A percentile compares a stretch with the other conserved stretches of the same genome.
Conservation (phyloP, 1,139 yeast genomes). For the Ogataea hybrid region DNA sequence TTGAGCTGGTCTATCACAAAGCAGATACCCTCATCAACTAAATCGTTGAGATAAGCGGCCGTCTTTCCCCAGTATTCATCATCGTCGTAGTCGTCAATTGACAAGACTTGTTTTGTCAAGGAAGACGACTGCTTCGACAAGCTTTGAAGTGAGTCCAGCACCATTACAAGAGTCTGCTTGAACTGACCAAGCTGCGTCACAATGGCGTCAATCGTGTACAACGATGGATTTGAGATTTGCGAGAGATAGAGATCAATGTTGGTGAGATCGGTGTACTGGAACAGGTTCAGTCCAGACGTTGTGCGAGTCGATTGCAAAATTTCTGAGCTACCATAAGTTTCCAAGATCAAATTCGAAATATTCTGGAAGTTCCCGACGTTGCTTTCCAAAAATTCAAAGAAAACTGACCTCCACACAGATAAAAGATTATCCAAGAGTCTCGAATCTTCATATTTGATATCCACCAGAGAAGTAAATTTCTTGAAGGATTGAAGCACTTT, state of each 20-base stretch:
- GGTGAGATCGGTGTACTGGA: constrained; percentile 21
- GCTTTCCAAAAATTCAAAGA: constrained; percentile 10
- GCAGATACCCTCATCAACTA: too few relatives aligned
- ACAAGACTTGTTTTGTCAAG: too few relatives aligned
- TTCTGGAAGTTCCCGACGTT: constrained; percentile 19
- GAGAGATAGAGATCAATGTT: constrained; percentile 20
- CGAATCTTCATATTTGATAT: constrained; percentile 14
- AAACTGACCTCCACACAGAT: constrained; percentile 21
- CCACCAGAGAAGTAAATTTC: constrained; percentile 30
- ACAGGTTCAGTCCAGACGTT: constrained; percentile 20
- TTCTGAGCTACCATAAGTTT: constrained; percentile 16
- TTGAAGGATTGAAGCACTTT: constrained; percentile 28
- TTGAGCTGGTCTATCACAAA: constrained; percentile 18
- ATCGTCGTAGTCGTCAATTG: too few relatives aligned
- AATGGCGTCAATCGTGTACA: too few relatives aligned
- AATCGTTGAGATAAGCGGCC: too few relatives aligned
- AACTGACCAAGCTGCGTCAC: too few relatives aligned
- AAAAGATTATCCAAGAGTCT: constrained; percentile 19
- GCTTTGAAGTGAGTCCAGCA: too few relatives aligned
- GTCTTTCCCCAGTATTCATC: too few relatives aligned
- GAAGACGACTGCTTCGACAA: too few relatives aligned
- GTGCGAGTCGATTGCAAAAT: constrained; percentile 10
- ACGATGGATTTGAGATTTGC: too few relatives aligned
- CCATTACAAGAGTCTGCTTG: too few relatives aligned
- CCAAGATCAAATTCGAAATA: constrained; percentile 19